Percentiles rank a stretch among this genome's conserved stretches.
Conservation (phyloP, 257 asterid species). For the Nicotiana paniculata region DNA sequence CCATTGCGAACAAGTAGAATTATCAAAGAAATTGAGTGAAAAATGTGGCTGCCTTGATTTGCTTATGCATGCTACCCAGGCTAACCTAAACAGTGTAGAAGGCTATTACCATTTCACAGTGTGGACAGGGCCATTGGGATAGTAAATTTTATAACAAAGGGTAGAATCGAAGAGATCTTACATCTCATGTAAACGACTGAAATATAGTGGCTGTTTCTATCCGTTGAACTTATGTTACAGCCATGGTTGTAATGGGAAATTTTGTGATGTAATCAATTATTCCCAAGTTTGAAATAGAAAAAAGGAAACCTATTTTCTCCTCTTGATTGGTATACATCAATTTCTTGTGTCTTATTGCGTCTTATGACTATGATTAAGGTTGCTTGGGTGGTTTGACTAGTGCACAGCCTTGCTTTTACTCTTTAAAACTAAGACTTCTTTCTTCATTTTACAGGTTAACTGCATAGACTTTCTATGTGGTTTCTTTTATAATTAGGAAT, state of each 20-base stretch:
- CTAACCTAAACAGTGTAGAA: background rate
- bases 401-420: too few relatives aligned
- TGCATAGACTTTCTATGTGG: background rate
- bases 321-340: too few relatives aligned
- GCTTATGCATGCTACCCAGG: background rate
- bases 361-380: too few relatives aligned
- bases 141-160: background rate
- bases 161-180: background rate
- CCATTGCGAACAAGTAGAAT: slow-evolving; percentile 62
- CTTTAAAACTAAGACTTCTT: background rate
- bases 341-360: too few relatives aligned
- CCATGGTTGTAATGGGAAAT: too few relatives aligned
- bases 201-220: background rate
- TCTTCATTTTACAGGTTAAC: background rate
- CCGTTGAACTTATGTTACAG: background rate
- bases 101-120: background rate
- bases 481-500: background rate
- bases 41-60: background rate
- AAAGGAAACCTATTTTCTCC: too few relatives aligned
- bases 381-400: too few relatives aligned
- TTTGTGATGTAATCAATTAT: too few relatives aligned
- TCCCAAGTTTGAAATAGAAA: too few relatives aligned
- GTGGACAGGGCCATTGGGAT: background rate
- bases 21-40: slow-evolving; percentile 64
- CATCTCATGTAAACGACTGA: background rate